Evolutionary conservation across 495 filamentous ascomycete genomes (phyloP), one percentile per base, ranked within the genome.

Genomic region (Hyphodiscus hymeniophilus): DNA sequence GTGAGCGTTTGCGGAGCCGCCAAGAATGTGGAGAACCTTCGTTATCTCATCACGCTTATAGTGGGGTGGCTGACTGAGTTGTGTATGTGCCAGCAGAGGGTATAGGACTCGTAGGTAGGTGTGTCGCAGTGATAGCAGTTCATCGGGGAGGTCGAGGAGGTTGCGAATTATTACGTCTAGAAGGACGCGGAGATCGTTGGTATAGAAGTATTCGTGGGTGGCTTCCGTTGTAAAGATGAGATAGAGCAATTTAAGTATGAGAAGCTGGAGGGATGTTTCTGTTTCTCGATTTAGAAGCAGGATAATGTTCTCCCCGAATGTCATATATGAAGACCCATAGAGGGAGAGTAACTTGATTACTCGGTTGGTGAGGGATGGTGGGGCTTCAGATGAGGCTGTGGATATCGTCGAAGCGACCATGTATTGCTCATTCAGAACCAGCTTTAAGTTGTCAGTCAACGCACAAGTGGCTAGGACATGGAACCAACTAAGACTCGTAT

Each of bases 151-250:
- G 61, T 98, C 92, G 31, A 97, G 78, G 11, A 98, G 73, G 55
- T 98, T 98, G 30, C 92, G 89, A 47, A 98, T 87, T 44, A 97
- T 85, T 58, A 98, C 91, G 58, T 98, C 92, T 33, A 97, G 77
- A 12, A 98, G 77, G 11, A 98, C 92, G 34, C 87, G 86, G 7
- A 98, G 74, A 59, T 98, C 92, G 63, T 98, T 98, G 16, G 87
- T 95, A 60, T 95, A 98, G 64, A 98, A 98, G 64, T 97, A 98
- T 63, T 98, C 92, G 63, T 89, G 84, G 1, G 94, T 98, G 22
- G 84, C 77, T 3, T 79, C 76, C 11, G 87, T 96, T 8, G 89
- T 94, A 66, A 97, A 97, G 8, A 97, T 76, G 33, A 98, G 79
- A 64, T 95, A 98, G 22, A 98, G 72, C 15, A 96, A 79, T 60